Conservation (phyloP, 305 asterid genomes). For the Fraxinus platypoda region DNA sequence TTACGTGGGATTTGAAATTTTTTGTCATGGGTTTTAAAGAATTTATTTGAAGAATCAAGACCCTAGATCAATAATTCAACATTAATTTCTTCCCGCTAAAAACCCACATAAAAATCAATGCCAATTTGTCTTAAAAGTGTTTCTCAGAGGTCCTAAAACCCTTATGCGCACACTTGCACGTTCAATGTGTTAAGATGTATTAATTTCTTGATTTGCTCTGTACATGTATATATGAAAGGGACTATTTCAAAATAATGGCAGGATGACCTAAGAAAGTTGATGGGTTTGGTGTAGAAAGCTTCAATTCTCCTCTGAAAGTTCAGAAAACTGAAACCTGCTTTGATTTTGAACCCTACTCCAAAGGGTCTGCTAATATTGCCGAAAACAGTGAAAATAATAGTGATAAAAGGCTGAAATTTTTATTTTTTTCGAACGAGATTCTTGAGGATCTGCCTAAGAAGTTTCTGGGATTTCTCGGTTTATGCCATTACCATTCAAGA, state of each 20-base stretch:
- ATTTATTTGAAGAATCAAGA: neutral
- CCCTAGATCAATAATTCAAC: neutral
- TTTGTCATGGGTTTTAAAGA: conserved; percentile 18
- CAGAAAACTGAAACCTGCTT: neutral
- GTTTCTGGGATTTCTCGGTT: conserved; percentile 25
- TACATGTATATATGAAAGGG: conserved; percentile 20
- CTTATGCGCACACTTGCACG: conserved; percentile 27
- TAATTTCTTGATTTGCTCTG: neutral
- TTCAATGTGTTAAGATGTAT: neutral
- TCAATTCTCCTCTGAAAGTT: conserved; percentile 19
- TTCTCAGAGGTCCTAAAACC: conserved; percentile 18
- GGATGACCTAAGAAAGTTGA: neutral
- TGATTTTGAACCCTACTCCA: conserved; percentile 9
- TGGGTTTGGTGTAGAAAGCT: conserved; percentile 41
- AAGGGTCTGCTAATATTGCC: neutral
- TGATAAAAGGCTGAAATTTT: conserved; percentile 16
- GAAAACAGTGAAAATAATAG: neutral
- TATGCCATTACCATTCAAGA: conserved; percentile 55
- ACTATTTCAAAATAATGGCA: conserved; percentile 18
- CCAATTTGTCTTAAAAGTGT: neutral
- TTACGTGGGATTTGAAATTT: conserved; percentile 19
- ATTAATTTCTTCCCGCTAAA: conserved; percentile 36
- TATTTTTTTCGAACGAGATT: conserved; percentile 19
- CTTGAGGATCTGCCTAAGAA: conserved; percentile 26
- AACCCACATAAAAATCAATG: conserved; percentile 26